Base-by-base conservation (phyloP, 805 yeast species). In the Candida pini region DNA sequence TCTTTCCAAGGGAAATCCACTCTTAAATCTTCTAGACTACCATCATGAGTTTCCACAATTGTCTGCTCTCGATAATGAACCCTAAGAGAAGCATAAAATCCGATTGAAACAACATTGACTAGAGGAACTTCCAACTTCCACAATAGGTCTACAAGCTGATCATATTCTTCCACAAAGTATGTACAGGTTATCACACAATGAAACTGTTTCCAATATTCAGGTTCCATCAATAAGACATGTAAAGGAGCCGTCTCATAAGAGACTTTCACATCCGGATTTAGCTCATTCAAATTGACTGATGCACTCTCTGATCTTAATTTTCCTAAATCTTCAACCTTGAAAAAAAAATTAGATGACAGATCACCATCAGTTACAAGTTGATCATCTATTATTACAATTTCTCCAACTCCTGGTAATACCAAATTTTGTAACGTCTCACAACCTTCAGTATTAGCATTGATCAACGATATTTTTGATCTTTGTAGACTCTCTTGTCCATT, bases 341-440 rank as follows among this genome's bases (percentile, higher is more conserved):
- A 54, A 43, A 83, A 85, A 56, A 86, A 86, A 50, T 84, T 82
- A 8, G 71, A 65, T 9, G 71, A 60, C 6, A 81, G 43, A 43
- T 78, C 81, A 1, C 45, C 19, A 3, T 49, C 57, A 2, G 53
- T 47, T 3, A 78, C 77, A 0, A 35, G 7, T 2, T 45, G 31
- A 18, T 61, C 56, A 46, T 78, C 85, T 14, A 83, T 59, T 5
- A 88, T 64, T 0, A 83, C 72, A 40, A 81, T 68, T 12, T 66
- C 50, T 4, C 94, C 90, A 32, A 48, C 53, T 24, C 76, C 86
- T 0, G 95, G 89, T 14, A 90, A 63, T 1, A 83, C 75, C 38
- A 90, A 62, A 56, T 88, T 87, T 63, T 90, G 89, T 25, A 82
- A 55, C 3, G 75, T 58, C 55, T 90, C 97, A 3, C 78, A 68